Base-by-base conservation (phyloP, 176 grass and related monocot species). In the Paspalum notatum region DNA sequence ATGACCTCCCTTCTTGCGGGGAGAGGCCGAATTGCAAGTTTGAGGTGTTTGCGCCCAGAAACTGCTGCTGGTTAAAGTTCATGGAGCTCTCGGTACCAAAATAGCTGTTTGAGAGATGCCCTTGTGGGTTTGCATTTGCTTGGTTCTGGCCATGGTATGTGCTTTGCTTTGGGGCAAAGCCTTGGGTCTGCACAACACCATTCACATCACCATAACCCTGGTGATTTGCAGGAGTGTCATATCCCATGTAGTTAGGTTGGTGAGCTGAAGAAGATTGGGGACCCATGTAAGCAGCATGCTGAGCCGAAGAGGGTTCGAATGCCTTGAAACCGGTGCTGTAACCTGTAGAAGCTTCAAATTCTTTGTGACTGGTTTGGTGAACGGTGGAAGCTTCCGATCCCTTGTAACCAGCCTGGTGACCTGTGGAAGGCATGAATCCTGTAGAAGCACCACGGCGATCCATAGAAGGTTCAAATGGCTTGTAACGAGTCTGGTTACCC, bases 61-160 rank as follows among this genome's bases (percentile, higher is more conserved):
- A 84, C 51, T 86, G 88, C 84, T 90, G 89, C 79, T 89, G 89
- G 24, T 78, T 70, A 58, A 90, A 97, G 61, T 92, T 85, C 58
- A 75, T 77, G 20, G 80, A 60, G 48, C 90, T 94, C 2, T 94
- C 87, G 62, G 70, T 73, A 68, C 85, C 56, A 9, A 84, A 73
- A 83, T 61, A 89, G 62, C 86, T 89, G 32, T 90, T 92, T 52
- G 92, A 86, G 49, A 94, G 81, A 78, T 85, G 79, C 39, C 65
- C 72, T 53, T 86, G 91, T 10, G 72, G 68, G 51, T 25, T 81
- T 78, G 80, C 79, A 64, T 50, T 75, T 65, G 47, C 56, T 44
- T 81, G 89, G 50, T 78, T 63, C 50, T 85, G 87, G 59, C 78
- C 68, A 8, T 62, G 82, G 26, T 77, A 81, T 41, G 72, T 74